These are phyloP conservation scores for Enterocytospora artemiae DNA, from an alignment of 371 early-diverging fungal genomes.

Conservation along the genomic window DNA sequence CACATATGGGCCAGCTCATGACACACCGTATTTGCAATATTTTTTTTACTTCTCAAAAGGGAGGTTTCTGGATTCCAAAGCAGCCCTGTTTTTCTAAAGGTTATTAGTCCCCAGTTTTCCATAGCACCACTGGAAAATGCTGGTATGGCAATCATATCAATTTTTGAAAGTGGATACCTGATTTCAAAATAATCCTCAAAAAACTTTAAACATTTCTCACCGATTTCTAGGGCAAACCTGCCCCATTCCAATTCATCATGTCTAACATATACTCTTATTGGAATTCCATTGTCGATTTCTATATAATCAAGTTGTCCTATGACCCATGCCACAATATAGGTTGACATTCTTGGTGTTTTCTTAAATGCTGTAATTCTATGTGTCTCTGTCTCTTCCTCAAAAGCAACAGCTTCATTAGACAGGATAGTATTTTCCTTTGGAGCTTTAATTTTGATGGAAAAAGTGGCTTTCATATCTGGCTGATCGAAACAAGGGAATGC, in stretches of 20 bases:
- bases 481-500: conserved; percentile 83
- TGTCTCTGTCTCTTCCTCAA: conserved; percentile 60
- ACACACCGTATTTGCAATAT: conserved; percentile 69
- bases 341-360: conserved; percentile 73
- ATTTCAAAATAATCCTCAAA: conserved; percentile 70
- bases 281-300: conserved; percentile 64
- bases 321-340: conserved; percentile 75
- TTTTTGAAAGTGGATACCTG: conserved; percentile 72
- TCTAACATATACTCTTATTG: conserved; percentile 67
- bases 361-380: conserved; percentile 59
- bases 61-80: conserved; percentile 64
- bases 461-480: conserved; percentile 76
- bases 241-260: conserved; percentile 65
- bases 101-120: conserved; percentile 86
- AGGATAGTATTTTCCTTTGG: conserved; percentile 63
- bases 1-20: conserved; percentile 90
- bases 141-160: conserved; percentile 75
- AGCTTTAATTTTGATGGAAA: conserved; percentile 67
- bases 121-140: conserved; percentile 70
- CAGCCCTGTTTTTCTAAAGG: conserved; percentile 69
- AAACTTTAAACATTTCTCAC: conserved; percentile 64
- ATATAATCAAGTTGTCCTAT: conserved; percentile 77
- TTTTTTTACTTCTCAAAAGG: conserved; percentile 62
- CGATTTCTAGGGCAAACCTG: conserved; percentile 67
- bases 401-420: conserved; percentile 65